Evolutionary conservation across 2,329 filamentous ascomycete genomes (phyloP), one percentile per base, ranked within the genome.

Genomic region (Hansfordia pulvinata): DNA sequence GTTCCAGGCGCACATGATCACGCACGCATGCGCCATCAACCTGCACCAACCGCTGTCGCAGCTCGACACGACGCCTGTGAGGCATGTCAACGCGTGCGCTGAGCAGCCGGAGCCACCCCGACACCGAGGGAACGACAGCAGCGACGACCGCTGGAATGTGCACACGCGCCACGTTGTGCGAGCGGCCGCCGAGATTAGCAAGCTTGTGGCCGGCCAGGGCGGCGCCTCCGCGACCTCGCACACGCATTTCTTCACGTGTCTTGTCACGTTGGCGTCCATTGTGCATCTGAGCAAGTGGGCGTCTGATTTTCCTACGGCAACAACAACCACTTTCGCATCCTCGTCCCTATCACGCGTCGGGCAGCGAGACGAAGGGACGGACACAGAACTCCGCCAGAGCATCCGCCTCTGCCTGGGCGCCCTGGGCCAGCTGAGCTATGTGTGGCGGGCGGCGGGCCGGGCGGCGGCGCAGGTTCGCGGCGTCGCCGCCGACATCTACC

Each of bases 1-100:
- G 52, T 93, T 93, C 54, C 83, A 92, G 48, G 85, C 82, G 1
- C 77, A 82, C 35, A 88, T 92, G 71, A 81, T 93, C 41, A 65
- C 58, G 17, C 56, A 70, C 34, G 64, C 65, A 60, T 70, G 65
- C 33, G 65, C 75, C 1, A 82, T 90, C 40, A 70, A 85, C 37
- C 64, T 90, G 11, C 81, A 90, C 45, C 77, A 86, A 37, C 81
- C 81, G 7, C 70, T 78, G 30, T 86, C 80, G 4, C 78, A 83
- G 39, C 63, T 88, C 11, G 76, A 79, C 48, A 69, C 62, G 15
- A 69, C 66, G 23, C 65, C 64, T 5, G 62, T 64, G 3, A 56
- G 63, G 8, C 53, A 58, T 13, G 60, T 81, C 37, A 80, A 67
- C 14, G 74, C 75, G 1, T 83, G 76, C 42, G 75, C 76, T 6